A percentile compares a stretch with the other conserved stretches of the same genome.
phyloP scores from a whole-genome alignment of 2,329 filamentous ascomycete species.

The Magnaporthiopsis incrustans region DNA sequence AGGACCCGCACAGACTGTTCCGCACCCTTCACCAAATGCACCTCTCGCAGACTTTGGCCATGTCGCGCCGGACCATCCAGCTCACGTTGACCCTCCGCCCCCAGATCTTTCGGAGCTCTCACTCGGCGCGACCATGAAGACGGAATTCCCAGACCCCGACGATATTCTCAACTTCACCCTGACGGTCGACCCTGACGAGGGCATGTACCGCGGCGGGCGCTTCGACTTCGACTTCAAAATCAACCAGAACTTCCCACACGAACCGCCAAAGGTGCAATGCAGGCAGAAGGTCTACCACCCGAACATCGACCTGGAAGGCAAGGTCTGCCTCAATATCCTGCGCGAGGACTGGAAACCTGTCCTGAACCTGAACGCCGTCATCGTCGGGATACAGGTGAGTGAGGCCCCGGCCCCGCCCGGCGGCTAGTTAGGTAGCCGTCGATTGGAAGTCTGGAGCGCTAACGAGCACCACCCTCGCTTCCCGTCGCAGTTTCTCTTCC shows the following conservation, averaged over 20 bases:
- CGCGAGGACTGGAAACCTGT: slow-evolving; percentile 99
- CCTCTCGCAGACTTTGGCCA: too few species aligned
- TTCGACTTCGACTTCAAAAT: slow-evolving; percentile 92
- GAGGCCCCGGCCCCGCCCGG: too few species aligned
- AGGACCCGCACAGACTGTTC: not conserved
- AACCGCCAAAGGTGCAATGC: slow-evolving; percentile 95
- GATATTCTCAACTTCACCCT: slow-evolving; percentile 80
- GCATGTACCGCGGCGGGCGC: slow-evolving; percentile 75
- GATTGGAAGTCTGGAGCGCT: not conserved
- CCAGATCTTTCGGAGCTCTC: slow-evolving; percentile 75
- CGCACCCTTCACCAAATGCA: not conserved
- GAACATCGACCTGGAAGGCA: slow-evolving; percentile 96
- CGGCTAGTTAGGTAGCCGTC: not conserved
- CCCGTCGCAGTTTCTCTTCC: slow-evolving; percentile 71
- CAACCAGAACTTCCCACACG: slow-evolving; percentile 92
- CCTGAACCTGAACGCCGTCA: slow-evolving; percentile 93
- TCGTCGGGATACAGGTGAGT: slow-evolving; percentile 79
- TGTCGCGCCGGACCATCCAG: too few species aligned
- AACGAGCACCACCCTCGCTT: not conserved
- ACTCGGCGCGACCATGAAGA: slow-evolving; percentile 72
- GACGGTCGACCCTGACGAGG: slow-evolving; percentile 77
- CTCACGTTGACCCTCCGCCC: not conserved
- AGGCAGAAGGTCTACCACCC: slow-evolving; percentile 98
- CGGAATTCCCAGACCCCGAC: slow-evolving; percentile 72
- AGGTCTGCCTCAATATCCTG: slow-evolving; percentile 95